These are phyloP conservation scores for Calophaca sinica DNA, from an alignment of 306 rosid species.

Conservation along the genomic window DNA sequence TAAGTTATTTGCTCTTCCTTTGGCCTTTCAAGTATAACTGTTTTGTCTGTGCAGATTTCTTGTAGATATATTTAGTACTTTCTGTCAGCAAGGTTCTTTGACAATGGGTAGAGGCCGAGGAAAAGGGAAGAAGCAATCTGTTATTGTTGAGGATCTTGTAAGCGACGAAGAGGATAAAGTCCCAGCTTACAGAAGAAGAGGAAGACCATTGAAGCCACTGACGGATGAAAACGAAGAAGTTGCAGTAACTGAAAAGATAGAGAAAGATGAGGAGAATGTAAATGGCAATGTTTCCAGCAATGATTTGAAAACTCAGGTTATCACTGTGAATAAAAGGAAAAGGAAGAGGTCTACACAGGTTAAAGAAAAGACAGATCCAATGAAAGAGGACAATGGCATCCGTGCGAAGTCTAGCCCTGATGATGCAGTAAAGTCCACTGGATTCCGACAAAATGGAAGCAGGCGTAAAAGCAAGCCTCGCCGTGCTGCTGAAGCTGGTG, in stretches of 20 bases:
- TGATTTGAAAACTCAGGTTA: conserved; percentile 56
- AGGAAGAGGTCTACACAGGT: conserved; percentile 64
- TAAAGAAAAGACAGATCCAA: conserved; percentile 58
- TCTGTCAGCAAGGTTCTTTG: conserved; percentile 38
- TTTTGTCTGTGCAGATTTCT: conserved; percentile 50
- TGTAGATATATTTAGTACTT: conserved; percentile 37
- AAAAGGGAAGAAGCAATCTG: conserved; percentile 71
- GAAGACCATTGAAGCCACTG: conserved; percentile 62
- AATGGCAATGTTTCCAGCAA: conserved; percentile 49
- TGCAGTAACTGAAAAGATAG: conserved; percentile 54
- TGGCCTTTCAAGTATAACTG: conserved; percentile 42
- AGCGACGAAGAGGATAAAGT: conserved; percentile 65
- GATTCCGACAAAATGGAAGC: conserved; percentile 86
- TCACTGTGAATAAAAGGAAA: conserved; percentile 58
- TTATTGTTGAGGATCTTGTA: conserved; percentile 58
- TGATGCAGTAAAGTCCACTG: conserved; percentile 62
- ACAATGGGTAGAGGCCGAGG: conserved; percentile 79
- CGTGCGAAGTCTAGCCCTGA: conserved; percentile 52
- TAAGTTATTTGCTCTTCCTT: conserved; percentile 28
- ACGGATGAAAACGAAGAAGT: conserved; percentile 62
- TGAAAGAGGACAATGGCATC: conserved; percentile 58
- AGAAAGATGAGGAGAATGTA: conserved; percentile 60
- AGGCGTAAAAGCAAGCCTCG: conserved; percentile 87
- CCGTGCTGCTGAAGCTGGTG: conserved; percentile 95
- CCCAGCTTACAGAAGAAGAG: conserved; percentile 63